Evolutionary conservation across 1,284 basidiomycete species (phyloP), one percentile per base, ranked within the genome.

Genomic region (Moesziomyces sp.): DNA sequence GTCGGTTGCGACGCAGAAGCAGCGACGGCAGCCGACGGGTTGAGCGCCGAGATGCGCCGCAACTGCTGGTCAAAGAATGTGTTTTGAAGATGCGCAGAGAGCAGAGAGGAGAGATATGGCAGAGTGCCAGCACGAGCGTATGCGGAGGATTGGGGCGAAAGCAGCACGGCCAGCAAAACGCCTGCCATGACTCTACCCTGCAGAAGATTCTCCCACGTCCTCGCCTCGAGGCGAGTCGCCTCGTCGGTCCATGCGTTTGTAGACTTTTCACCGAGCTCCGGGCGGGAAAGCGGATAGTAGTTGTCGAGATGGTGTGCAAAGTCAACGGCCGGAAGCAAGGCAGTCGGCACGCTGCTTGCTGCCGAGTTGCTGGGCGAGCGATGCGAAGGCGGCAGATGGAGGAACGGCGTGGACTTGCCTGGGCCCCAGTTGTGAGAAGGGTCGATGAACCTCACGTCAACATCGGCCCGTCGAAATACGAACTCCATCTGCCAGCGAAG

Each of bases 401-500:
- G 49, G 49, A 81, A 79, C 1, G 80, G 80, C 58, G 76, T 58
- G 5, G 70, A 62, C 14, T 66, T 59, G 23, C 69, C 78, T 5
- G 77, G 77, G 9, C 75, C 68, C 78, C 78, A 78, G 43, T 74
- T 76, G 38, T 69, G 50, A 16, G 74, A 63, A 13, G 70, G 77
- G 18, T 66, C 56, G 52, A 79, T 56, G 44, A 73, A 72, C 24
- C 58, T 59, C 23, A 70, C 69, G 3, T 77, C 67, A 38, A 74
- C 73, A 18, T 71, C 64, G 23, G 68, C 69, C 8, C 46, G 47
- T 7, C 78, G 74, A 28, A 79, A 74, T 8, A 74, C 23, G 21
- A 81, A 59, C 52, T 79, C 76, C 64, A 82, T 74, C 49, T 82
- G 80, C 79, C 79, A 81, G 7, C 75, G 65, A 14, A 82, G 58